Conservation (phyloP, 1,284 basidiomycete genomes). For the Ustilago crameri region DNA sequence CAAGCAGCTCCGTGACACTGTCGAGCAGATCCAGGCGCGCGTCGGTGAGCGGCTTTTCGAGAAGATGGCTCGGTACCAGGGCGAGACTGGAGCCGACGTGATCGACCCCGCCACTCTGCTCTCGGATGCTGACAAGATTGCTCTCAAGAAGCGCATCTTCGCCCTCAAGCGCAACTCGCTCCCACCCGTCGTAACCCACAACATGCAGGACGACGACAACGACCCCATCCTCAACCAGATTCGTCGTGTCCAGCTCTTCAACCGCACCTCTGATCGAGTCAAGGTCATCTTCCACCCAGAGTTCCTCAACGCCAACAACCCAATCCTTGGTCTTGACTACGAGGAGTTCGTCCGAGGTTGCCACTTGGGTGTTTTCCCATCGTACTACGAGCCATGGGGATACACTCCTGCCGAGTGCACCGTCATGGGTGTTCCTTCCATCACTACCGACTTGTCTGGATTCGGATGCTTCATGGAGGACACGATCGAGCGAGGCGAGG, state of each 20-base stretch:
- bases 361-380: conserved; percentile 96
- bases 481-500: conserved; percentile 80
- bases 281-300: conserved; percentile 99
- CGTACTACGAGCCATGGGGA: conserved; percentile 92
- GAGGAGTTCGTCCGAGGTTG: conserved; percentile 98
- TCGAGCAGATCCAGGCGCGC: conserved; percentile 87
- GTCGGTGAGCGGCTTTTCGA: conserved; percentile 92
- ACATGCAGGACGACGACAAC: conserved; percentile 91
- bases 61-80: conserved; percentile 89
- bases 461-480: conserved; percentile 99
- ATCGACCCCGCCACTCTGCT: conserved; percentile 73
- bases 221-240: conserved; percentile 97
- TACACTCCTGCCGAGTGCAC: conserved; percentile 76
- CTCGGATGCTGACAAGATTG: conserved; percentile 91
- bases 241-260: conserved; percentile 91
- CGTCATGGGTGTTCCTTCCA: conserved; percentile 93
- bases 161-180: conserved; percentile 92
- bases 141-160: conserved; percentile 94
- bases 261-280: conserved; percentile 82
- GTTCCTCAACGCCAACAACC: conserved; percentile 97
- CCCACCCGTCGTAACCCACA: conserved; percentile 94
- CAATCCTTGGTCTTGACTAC: conserved; percentile 94
- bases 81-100: conserved; percentile 67
- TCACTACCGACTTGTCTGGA: conserved; percentile 96
- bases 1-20: conserved; percentile 93